Conservation (phyloP, 2,329 filamentous ascomycete genomes). For the Tolypocladium tundrense region DNA sequence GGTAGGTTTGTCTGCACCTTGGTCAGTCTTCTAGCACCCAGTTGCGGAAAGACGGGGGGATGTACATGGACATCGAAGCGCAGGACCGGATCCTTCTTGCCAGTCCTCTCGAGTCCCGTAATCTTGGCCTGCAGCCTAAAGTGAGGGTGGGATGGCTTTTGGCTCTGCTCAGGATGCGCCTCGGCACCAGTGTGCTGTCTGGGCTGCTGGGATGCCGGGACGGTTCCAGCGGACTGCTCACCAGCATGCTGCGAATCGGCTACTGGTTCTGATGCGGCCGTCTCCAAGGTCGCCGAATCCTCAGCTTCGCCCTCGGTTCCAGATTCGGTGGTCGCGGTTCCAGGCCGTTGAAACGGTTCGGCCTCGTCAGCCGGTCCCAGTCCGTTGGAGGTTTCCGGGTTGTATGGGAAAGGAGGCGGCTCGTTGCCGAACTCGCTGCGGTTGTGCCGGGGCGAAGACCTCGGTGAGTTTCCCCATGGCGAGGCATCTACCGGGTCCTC, state of each 20-base stretch:
- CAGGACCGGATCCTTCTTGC: slow-evolving; percentile 90
- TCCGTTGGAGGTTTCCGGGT: slow-evolving; percentile 32
- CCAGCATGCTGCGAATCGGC: slow-evolving; percentile 6
- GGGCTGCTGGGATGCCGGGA: slow-evolving; percentile 16
- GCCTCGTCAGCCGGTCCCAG: slow-evolving; percentile 25
- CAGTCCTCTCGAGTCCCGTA: slow-evolving; percentile 81
- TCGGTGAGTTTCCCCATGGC: slow-evolving; percentile 46
- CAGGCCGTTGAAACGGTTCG: slow-evolving; percentile 33
- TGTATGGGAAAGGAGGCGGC: slow-evolving; percentile 33
- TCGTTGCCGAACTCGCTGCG: slow-evolving; percentile 33
- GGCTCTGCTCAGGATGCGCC: slow-evolving; percentile 23
- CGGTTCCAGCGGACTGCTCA: slow-evolving; percentile 2
- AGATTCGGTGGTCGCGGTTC: slow-evolving; percentile 34
- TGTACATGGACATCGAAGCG: slow-evolving; percentile 91
- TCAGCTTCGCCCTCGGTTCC: slow-evolving; percentile 30
- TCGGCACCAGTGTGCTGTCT: slow-evolving; percentile 9
- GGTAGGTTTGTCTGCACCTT: slow-evolving; percentile 81
- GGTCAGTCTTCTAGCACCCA: slow-evolving; percentile 1
- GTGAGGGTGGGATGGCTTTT: slow-evolving; percentile 54
- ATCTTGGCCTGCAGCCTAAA: slow-evolving; percentile 92
- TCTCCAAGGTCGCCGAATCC: slow-evolving; percentile 16
- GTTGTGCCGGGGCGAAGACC: slow-evolving; percentile 37
- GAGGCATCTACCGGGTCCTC: slow-evolving; percentile 43
- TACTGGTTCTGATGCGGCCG: slow-evolving; percentile 4
- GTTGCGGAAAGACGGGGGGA: background rate